Base-by-base conservation (phyloP, 108 stramenopile genomes). In the Aurantiochytrium sp. region DNA sequence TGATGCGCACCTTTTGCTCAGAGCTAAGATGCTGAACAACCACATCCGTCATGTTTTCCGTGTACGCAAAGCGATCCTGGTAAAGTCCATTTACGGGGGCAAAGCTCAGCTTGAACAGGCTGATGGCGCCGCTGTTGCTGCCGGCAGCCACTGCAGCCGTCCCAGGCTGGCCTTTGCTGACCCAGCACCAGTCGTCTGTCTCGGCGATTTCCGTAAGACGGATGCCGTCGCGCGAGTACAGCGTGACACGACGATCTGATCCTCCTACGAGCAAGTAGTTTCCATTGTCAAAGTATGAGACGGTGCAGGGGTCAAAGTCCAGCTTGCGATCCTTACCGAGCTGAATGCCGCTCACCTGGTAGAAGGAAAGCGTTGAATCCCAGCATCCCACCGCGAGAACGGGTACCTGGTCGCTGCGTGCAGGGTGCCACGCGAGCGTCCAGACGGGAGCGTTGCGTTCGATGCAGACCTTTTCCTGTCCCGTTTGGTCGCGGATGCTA, bases 21-120 rank as follows among this genome's bases (percentile, higher is more conserved):
- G 93, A 92, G 18, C 90, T 12, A 29, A 95, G 88, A 88, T 95
- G 94, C 88, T 94, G 93, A 21, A 95, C 93, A 51, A 95, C 89
- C 35, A 95, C 94, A 89, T 95, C 94, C 42, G 94, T 95, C 91
- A 95, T 88, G 87, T 90, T 89, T 73, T 95, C 95, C 5, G 94
- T 91, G 89, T 93, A 93, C 5, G 94, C 94, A 59, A 88, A 94
- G 14, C 94, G 91, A 57, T 95, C 95, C 69, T 87, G n/a, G 89
- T 92, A 92, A 1, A 94, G 60, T 12, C 90, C 91, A 72, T 94
- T 90, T 23, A 94, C 91, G 42, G 91, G 28, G 44, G 90, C 60
- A 87, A 94, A 94, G 55, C 72, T 44, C 23, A 94, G 76, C 58
- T 89, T 60, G 44, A 90, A 55, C 71, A 93, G 23, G 42, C 44